Percentiles rank a stretch among this genome's conserved stretches.
phyloP scores from a whole-genome alignment of 495 filamentous ascomycete genomes.

The Massariosphaeria phaeospora region DNA sequence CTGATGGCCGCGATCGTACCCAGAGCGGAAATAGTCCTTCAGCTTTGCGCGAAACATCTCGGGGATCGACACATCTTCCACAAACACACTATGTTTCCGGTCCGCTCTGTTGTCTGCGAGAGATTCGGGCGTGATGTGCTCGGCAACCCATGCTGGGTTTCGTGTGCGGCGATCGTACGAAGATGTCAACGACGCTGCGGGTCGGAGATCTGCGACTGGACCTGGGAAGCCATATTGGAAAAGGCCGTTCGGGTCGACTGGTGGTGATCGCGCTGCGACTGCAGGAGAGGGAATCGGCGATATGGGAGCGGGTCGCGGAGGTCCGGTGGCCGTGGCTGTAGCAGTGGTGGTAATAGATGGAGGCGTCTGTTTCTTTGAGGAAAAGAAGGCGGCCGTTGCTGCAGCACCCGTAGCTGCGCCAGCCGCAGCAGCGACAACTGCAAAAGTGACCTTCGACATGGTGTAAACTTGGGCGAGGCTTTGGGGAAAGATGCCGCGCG shows the following conservation, averaged over 20 bases:
- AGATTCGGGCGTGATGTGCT: slow-evolving; percentile 93
- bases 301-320: slow-evolving; percentile 28
- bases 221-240: slow-evolving; percentile 98
- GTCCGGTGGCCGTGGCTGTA: slow-evolving; percentile 43
- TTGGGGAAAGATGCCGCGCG: not conserved
- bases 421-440: slow-evolving; percentile 81
- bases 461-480: not conserved
- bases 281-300: slow-evolving; percentile 35
- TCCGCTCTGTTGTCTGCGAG: slow-evolving; percentile 70
- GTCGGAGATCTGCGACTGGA: slow-evolving; percentile 75
- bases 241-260: slow-evolving; percentile 80
- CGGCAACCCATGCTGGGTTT: slow-evolving; percentile 92
- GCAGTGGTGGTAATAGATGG: slow-evolving; percentile 47
- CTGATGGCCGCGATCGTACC: slow-evolving; percentile 69
- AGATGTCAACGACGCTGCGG: slow-evolving; percentile 67
- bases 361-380: slow-evolving; percentile 47
- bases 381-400: slow-evolving; percentile 72
- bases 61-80: slow-evolving; percentile 75
- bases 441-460: slow-evolving; percentile 58
- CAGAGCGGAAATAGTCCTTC: slow-evolving; percentile 86
- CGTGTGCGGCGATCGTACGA: slow-evolving; percentile 86
- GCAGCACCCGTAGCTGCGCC: slow-evolving; percentile 86
- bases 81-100: slow-evolving; percentile 75
- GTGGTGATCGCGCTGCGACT: slow-evolving; percentile 42
- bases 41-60: slow-evolving; percentile 83